Evolutionary conservation across 1,284 basidiomycete genomes (phyloP).

Genomic region (Coniferiporia weirii): DNA sequence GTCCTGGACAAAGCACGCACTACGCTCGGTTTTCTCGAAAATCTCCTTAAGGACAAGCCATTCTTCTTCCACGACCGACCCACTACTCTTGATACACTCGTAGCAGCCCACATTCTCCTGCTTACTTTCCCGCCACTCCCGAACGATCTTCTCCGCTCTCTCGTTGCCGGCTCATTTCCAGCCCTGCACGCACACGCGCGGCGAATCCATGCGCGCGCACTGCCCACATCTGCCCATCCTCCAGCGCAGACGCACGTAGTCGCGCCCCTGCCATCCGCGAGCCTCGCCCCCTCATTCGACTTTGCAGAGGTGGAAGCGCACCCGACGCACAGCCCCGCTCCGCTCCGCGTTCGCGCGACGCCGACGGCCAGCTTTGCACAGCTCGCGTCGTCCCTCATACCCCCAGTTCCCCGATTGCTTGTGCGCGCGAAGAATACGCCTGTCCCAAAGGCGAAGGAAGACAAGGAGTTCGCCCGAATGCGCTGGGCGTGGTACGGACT

Average conservation of each 20-base stretch:
- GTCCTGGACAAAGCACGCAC: slow-evolving; percentile 53
- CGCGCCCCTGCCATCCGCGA: slow-evolving; percentile 24
- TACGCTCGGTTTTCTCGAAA: slow-evolving; percentile 51
- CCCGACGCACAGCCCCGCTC: neutral
- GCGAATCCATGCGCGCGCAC: slow-evolving; percentile 36
- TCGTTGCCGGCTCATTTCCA: slow-evolving; percentile 52
- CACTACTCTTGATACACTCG: slow-evolving; percentile 54
- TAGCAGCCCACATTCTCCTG: slow-evolving; percentile 64
- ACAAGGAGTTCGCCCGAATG: slow-evolving; percentile 30
- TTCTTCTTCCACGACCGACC: slow-evolving; percentile 50
- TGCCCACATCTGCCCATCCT: slow-evolving; percentile 23
- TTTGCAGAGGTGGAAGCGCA: slow-evolving; percentile 14
- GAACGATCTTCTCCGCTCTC: slow-evolving; percentile 49
- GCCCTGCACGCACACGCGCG: slow-evolving; percentile 50
- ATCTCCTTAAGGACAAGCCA: slow-evolving; percentile 44
- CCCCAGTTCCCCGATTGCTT: neutral
- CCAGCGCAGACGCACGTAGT: slow-evolving; percentile 12
- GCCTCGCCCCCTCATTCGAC: slow-evolving; percentile 19
- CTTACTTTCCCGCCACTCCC: slow-evolving; percentile 55
- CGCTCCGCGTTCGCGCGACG: slow-evolving; percentile 11
- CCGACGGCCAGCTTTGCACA: neutral
- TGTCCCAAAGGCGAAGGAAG: slow-evolving; percentile 26
- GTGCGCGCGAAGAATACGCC: slow-evolving; percentile 1
- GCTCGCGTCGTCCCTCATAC: neutral
- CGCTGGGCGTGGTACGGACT: slow-evolving; percentile 33